phyloP scores from a whole-genome alignment of 768 basidiomycete genomes.

The Phanerochaete carnosa region DNA sequence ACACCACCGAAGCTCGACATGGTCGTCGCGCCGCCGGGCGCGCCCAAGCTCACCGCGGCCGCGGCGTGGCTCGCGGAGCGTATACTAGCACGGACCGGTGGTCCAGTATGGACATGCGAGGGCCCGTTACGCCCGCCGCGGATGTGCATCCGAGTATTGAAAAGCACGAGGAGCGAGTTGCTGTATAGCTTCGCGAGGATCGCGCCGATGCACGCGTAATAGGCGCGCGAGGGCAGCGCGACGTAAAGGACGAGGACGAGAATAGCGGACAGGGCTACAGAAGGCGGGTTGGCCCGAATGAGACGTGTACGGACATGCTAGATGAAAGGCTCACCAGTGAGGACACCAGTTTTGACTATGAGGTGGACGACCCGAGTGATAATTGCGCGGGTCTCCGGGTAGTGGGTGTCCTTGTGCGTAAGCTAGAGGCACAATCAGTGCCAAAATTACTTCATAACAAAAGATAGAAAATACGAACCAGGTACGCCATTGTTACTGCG shows the following conservation, averaged over 20 bases:
- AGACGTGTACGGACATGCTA: neutral
- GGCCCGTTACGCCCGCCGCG: neutral
- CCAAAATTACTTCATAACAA: neutral
- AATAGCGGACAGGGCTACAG: neutral
- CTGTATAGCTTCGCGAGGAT: constrained; percentile 7
- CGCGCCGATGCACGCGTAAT: neutral
- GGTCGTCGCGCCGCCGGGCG: neutral
- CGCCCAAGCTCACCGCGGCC: neutral
- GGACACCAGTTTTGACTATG: constrained; percentile 3
- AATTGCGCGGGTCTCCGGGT: neutral
- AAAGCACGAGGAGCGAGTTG: constrained; percentile 4
- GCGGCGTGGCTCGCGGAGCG: neutral
- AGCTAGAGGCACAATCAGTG: neutral
- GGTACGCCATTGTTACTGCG: constrained; percentile 19
- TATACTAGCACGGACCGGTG: neutral
- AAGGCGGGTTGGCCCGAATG: neutral
- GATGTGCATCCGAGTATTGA: constrained; percentile 5
- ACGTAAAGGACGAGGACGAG: neutral
- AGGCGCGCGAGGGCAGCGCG: neutral
- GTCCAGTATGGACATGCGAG: too few species aligned
- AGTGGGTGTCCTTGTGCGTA: neutral
- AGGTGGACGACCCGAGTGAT: neutral
- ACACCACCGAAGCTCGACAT: neutral
- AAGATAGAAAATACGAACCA: constrained; percentile 11
- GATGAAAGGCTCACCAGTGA: neutral